phyloP scores from a whole-genome alignment of 805 yeast genomes.

The Komagataella kurtzmanii region DNA sequence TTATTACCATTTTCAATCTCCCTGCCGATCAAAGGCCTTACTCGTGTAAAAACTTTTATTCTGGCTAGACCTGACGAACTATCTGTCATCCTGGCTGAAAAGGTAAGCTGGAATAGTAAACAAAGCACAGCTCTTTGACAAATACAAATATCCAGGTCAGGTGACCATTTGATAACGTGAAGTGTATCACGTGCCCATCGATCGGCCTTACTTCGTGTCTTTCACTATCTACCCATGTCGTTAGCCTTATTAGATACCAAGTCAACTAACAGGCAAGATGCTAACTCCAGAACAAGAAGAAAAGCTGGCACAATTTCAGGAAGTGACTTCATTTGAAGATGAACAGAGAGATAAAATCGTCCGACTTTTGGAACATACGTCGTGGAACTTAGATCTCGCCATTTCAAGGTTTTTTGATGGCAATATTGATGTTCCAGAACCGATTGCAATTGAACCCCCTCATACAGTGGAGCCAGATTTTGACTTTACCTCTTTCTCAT shows the following conservation, averaged over 20 bases:
- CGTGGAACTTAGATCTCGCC: constrained; percentile 51
- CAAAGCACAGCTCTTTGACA: not conserved
- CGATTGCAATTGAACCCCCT: constrained; percentile 3
- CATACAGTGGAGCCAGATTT: constrained; percentile 5
- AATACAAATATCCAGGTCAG: not conserved
- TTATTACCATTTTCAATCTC: constrained; percentile 11
- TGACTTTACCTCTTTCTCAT: not conserved
- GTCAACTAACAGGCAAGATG: not conserved
- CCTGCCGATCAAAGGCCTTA: constrained; percentile 26
- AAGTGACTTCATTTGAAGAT: constrained; percentile 34
- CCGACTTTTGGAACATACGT: constrained; percentile 31
- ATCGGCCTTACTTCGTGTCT: not conserved
- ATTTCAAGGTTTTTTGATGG: constrained; percentile 51
- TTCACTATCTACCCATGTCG: not conserved
- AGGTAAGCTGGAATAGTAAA: not conserved
- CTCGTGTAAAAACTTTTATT: constrained; percentile 38
- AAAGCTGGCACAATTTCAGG: constrained; percentile 32
- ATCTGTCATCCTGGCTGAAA: not conserved
- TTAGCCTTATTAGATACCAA: not conserved
- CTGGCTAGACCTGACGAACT: not conserved
- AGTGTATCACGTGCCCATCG: not conserved
- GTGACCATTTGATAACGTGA: not conserved
- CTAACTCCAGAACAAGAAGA: constrained; percentile 24
- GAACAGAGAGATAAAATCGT: constrained; percentile 32
- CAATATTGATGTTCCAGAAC: constrained; percentile 15